A percentile compares a stretch with the other conserved stretches of the same genome.
Evolutionary conservation across 2,329 filamentous ascomycete genomes (phyloP).

Genomic region (Trichophaea hybrida): DNA sequence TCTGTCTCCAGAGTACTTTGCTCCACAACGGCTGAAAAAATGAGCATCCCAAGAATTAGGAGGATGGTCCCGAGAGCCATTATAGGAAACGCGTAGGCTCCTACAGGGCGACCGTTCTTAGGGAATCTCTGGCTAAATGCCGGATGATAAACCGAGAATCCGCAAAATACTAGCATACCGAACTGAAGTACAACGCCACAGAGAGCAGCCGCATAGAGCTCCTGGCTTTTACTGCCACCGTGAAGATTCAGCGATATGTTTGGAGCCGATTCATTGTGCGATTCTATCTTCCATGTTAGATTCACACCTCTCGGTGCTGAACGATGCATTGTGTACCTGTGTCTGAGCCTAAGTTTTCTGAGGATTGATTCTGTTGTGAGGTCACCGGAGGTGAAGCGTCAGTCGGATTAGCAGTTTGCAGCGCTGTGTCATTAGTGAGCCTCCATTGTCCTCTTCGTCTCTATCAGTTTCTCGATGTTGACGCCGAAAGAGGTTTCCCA

Average conservation of each 20-base stretch:
- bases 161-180: constrained; percentile 18
- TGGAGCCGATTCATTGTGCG: constrained; percentile 9
- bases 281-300: too few species aligned
- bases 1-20: not conserved
- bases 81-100: constrained; percentile 27
- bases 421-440: too few species aligned
- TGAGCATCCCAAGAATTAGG: not conserved
- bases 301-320: too few species aligned
- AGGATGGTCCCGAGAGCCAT: not conserved
- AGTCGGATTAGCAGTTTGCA: not conserved
- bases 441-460: too few species aligned
- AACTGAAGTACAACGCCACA: constrained; percentile 23
- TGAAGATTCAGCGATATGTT: constrained; percentile 22
- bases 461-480: too few species aligned
- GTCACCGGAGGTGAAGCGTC: not conserved
- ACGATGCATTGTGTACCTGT: too few species aligned
- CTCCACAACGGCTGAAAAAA: constrained; percentile 1
- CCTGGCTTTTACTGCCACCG: constrained; percentile 1
- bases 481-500: not conserved
- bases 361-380: not conserved
- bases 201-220: constrained; percentile 17
- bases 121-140: not conserved
- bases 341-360: not conserved
- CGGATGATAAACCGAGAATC: constrained; percentile 6
- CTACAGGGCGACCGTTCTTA: not conserved